Base-by-base conservation (phyloP, 176 grass and related monocot genomes). In the Oryza longistaminata region DNA sequence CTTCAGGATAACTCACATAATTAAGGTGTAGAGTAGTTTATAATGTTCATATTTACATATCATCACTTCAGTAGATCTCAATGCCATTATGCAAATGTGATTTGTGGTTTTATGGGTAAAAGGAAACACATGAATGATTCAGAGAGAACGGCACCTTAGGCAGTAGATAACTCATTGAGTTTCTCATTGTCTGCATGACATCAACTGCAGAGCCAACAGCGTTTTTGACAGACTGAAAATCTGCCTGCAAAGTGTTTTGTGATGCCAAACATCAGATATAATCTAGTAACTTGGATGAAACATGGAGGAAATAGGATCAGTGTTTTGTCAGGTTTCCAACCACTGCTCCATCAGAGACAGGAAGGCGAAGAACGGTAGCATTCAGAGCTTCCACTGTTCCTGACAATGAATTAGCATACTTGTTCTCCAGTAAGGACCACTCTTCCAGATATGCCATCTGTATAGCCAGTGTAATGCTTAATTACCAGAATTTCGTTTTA, bases 371-470 rank as follows among this genome's bases (percentile, higher is more conserved):
- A 48, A 92, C 73, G 8, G 85, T 85, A 34, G 91, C 81, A 50
- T 85, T 89, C 66, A 93, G 82, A 65, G 87, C 86, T 39, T 79
- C 87, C 40, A 85, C 62, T 58, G 83, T 61, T 77, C 91, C 91
- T 78, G 84, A 87, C 71, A 96, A 79, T 70, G 91, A 89, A 90
- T 25, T 88, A 21, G 12, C 81, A 75, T 93, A 73, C 55, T 90
- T 82, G 33, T 70, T 80, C 84, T 93, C 89, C 55, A 96, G 7
- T 21, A 85, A 79, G 87, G 84, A 80, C 87, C 91, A 96, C 75
- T 91, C 81, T 27, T 93, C 89, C 58, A 96, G 78, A 89, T 88
- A 84, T 71, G 19, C 29, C 85, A 93, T 92, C 94, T 97, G 85
- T 66, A 83, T 75, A 2, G 37, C 7, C 37, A 39, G 64, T 76